Evolutionary conservation across 73 alveolate genomes (phyloP).

Genomic region (Effrenium voratum): DNA sequence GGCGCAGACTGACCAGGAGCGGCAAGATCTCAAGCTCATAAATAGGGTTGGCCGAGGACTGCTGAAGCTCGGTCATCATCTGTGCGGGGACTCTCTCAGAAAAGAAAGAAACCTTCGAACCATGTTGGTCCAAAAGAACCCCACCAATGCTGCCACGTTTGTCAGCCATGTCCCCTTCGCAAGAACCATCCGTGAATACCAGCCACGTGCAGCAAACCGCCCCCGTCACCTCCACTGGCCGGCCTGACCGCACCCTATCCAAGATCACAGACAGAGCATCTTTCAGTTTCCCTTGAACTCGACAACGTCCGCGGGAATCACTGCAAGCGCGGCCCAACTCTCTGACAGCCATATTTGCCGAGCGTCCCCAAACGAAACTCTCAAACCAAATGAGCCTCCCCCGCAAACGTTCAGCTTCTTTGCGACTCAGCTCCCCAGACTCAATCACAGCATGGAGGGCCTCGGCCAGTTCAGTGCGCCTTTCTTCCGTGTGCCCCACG

Average conservation of each 20-base stretch:
- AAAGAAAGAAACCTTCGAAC: background rate
- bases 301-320: background rate
- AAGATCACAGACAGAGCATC: background rate
- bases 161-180: background rate
- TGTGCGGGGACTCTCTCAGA: background rate
- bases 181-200: conserved; percentile 19
- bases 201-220: background rate
- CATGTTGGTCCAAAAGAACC: background rate
- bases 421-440: background rate
- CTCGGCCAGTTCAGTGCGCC: background rate
- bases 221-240: background rate
- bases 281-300: background rate
- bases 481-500: background rate
- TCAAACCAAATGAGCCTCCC: background rate
- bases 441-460: background rate
- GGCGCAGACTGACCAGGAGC: background rate
- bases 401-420: background rate
- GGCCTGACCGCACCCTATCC: background rate
- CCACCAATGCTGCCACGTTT: conserved; percentile 18
- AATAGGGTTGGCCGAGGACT: background rate
- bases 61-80: background rate
- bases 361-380: background rate
- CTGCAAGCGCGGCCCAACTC: background rate
- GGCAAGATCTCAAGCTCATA: background rate
- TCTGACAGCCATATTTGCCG: background rate